phyloP scores from a whole-genome alignment of 768 basidiomycete species.

The Phanerodontia chrysosporium region DNA sequence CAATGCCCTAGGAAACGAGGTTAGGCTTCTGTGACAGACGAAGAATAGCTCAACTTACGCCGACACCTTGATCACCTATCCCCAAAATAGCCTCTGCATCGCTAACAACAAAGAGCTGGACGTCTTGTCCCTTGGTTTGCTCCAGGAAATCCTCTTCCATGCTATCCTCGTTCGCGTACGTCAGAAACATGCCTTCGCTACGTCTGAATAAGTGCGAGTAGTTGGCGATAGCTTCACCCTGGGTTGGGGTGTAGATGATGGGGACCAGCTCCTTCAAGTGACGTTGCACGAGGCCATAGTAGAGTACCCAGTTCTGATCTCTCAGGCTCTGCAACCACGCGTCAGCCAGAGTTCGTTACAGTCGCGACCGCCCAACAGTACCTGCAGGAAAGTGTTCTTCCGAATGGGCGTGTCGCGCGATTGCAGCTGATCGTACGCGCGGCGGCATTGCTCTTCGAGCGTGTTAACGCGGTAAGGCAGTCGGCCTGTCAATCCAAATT shows the following conservation, averaged over 20 bases:
- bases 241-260: slow-evolving; percentile 78
- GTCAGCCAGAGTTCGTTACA: not conserved
- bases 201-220: slow-evolving; percentile 80
- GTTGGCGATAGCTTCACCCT: slow-evolving; percentile 75
- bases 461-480: slow-evolving; percentile 36
- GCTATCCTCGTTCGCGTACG: slow-evolving; percentile 48
- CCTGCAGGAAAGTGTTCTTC: slow-evolving; percentile 69
- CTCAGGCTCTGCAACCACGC: slow-evolving; percentile 41
- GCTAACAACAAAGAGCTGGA: slow-evolving; percentile 76
- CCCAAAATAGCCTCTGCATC: slow-evolving; percentile 83
- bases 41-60: slow-evolving; percentile 32
- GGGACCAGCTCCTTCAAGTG: slow-evolving; percentile 45
- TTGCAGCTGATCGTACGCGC: slow-evolving; percentile 64
- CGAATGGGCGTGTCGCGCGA: slow-evolving; percentile 33
- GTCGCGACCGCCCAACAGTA: not conserved
- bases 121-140: slow-evolving; percentile 49
- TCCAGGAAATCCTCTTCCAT: slow-evolving; percentile 77
- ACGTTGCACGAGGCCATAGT: slow-evolving; percentile 49
- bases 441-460: slow-evolving; percentile 66
- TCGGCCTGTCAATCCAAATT: slow-evolving; percentile 47
- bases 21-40: not conserved
- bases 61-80: slow-evolving; percentile 67
- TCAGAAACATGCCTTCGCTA: slow-evolving; percentile 72
- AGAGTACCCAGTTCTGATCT: slow-evolving; percentile 75
- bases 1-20: slow-evolving; percentile 26